A percentile compares a stretch with the other conserved stretches of the same genome.
phyloP scores from a whole-genome alignment of 1,284 basidiomycete species.

The Bjerkandera adusta region DNA sequence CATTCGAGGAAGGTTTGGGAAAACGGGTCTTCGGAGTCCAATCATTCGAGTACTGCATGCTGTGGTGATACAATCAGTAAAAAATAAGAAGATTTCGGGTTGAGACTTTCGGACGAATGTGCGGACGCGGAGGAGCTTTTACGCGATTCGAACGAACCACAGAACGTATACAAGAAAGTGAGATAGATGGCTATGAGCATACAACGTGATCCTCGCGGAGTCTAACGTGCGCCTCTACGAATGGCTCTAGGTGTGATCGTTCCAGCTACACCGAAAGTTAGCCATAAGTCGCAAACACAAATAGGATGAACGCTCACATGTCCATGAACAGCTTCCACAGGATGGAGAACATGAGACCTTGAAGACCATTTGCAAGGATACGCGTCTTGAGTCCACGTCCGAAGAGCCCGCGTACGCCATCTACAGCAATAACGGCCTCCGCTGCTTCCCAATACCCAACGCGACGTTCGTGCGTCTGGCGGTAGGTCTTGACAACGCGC shows the following conservation, averaged over 20 bases:
- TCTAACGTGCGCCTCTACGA: too few relatives aligned
- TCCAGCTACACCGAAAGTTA: conserved; percentile 30
- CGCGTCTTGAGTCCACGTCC: conserved; percentile 83
- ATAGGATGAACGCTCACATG: conserved; percentile 49
- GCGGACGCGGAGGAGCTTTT: too few relatives aligned
- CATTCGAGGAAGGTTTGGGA: too few relatives aligned
- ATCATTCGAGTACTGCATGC: too few relatives aligned
- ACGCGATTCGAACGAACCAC: too few relatives aligned
- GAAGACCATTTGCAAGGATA: conserved; percentile 81
- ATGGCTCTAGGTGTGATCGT: conserved; percentile 38
- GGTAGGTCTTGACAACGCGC: conserved; percentile 90
- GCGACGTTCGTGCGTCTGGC: conserved; percentile 79
- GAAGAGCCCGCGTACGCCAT: conserved; percentile 68
- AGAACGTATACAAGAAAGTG: too few relatives aligned
- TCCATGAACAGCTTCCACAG: conserved; percentile 87
- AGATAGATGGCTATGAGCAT: too few relatives aligned
- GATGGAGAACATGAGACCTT: conserved; percentile 82
- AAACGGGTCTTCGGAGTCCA: too few relatives aligned
- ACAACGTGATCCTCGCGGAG: too few relatives aligned
- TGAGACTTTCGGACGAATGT: too few relatives aligned
- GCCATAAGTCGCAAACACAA: neutral
- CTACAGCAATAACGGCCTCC: conserved; percentile 58
- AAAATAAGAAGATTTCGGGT: too few relatives aligned
- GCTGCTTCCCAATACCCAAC: conserved; percentile 76
- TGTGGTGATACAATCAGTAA: too few relatives aligned